Conservation (phyloP, 768 basidiomycete genomes). For the Boletus speciosus region DNA sequence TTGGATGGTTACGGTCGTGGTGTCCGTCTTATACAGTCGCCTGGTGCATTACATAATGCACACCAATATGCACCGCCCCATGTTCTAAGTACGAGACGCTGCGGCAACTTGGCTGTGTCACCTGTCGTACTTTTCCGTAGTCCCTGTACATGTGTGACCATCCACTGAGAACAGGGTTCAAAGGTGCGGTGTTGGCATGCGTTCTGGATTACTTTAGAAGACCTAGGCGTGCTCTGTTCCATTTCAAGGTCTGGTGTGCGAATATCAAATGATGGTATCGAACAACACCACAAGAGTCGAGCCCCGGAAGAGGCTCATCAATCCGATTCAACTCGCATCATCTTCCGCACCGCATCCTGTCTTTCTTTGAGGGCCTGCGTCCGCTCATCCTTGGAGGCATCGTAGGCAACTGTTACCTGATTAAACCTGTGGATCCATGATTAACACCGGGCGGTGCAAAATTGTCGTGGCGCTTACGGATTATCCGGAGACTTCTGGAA, state of each 20-base stretch:
- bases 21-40: conserved; percentile 6
- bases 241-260: conserved; percentile 1
- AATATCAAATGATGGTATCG: conserved; percentile 5
- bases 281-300: not conserved
- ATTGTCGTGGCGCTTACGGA: conserved; percentile 53
- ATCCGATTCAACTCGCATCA: conserved; percentile 46
- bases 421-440: conserved; percentile 60
- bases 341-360: conserved; percentile 59
- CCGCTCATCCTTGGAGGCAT: conserved; percentile 86
- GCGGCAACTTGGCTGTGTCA: conserved; percentile 20
- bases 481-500: conserved; percentile 98
- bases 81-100: not conserved
- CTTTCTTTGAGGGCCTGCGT: conserved; percentile 69
- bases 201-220: conserved; percentile 13
- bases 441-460: conserved; percentile 7
- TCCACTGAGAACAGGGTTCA: not conserved
- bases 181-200: conserved; percentile 9
- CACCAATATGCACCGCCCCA: conserved; percentile 1
- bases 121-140: conserved; percentile 2
- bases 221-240: conserved; percentile 2
- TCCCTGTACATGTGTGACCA: conserved; percentile 8
- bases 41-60: conserved; percentile 19
- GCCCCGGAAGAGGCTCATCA: not conserved
- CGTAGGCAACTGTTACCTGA: conserved; percentile 72
- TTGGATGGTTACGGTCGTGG: not conserved